Evolutionary conservation across 1,284 basidiomycete genomes (phyloP), one percentile per base, ranked within the genome.

Genomic region (Naganishia sp.): DNA sequence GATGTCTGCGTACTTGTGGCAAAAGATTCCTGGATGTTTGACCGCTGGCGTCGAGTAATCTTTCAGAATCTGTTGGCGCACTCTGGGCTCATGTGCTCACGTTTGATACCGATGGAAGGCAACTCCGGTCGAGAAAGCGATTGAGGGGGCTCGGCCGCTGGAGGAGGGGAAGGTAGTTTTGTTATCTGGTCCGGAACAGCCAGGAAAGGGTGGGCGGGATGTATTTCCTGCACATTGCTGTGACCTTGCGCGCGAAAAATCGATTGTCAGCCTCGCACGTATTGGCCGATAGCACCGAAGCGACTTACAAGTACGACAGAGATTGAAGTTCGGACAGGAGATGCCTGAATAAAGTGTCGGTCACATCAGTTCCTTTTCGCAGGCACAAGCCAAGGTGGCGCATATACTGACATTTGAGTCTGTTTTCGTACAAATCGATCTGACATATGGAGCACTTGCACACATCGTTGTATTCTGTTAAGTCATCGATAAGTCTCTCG

Each of bases 171-270:
- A 28, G 49, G 56, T 56, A 62, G 45, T 0, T 15, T n/a, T 11
- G 31, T 21, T 60, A 52, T n/a, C 54, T 62, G 84, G 71, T 90
- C 89, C n/a, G 87, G 87, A 2, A 93, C 83, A 3, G 85, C 83
- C 11, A 94, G 80, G 82, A 94, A 94, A 0, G 88, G 86, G 74
- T 95, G 91, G 0, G 85, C 85, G 6, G 92, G 92, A 74, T 95
- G 92, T 23, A 94, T 85, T 72, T 93, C 90, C 71, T 94, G 90
- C 7, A 93, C 90, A 81, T 74, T 71, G 56, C 71, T 72, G 68
- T 74, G 73, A 63, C 71, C 69, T 72, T 50, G 6, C 35, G 7
- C 7, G 10, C 35, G 35, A 39, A 39, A 39, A 2, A 13, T 39
- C 35, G 35, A 5, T 39, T 28, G 17, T n/a, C 6, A 28, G 46